A percentile compares a stretch with the other conserved stretches of the same genome.
These are phyloP conservation scores for Penicillium sp. DNA, from an alignment of 2,329 filamentous ascomycete genomes.

Conservation along the genomic window DNA sequence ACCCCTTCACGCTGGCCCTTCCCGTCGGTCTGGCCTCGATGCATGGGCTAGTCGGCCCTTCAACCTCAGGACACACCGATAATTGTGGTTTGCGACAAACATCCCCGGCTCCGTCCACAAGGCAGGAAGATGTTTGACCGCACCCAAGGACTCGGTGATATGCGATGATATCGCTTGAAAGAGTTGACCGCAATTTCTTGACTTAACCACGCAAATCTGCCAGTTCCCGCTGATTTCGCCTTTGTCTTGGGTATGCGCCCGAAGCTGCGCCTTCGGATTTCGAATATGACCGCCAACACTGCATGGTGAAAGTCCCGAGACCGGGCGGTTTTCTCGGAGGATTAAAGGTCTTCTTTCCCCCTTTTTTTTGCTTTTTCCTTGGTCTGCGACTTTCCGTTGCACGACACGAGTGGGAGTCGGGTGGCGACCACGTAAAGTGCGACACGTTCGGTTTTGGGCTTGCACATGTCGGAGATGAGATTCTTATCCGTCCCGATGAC, in stretches of 20 bases:
- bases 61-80: neutral
- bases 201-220: neutral
- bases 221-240: neutral
- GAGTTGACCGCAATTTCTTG: neutral
- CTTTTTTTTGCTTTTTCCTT: neutral
- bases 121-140: neutral
- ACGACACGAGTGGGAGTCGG: neutral
- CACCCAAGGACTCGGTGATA: neutral
- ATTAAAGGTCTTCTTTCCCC: neutral
- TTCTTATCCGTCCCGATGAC: neutral
- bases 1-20: too few relatives aligned
- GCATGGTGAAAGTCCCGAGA: neutral
- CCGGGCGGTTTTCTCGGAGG: conserved; percentile 1
- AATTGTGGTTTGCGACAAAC: neutral
- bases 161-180: neutral
- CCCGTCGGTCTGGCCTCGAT: neutral
- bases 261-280: neutral
- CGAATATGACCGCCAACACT: neutral
- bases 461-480: conserved; percentile 2
- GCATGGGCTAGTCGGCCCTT: neutral
- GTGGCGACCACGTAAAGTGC: conserved; percentile 2
- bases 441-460: neutral
- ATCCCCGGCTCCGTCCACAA: neutral
- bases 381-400: neutral
- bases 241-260: neutral